A percentile compares a stretch with the other conserved stretches of the same genome.
These are phyloP conservation scores for Quercus wislizeni DNA, from an alignment of 306 rosid species.

Conservation along the genomic window DNA sequence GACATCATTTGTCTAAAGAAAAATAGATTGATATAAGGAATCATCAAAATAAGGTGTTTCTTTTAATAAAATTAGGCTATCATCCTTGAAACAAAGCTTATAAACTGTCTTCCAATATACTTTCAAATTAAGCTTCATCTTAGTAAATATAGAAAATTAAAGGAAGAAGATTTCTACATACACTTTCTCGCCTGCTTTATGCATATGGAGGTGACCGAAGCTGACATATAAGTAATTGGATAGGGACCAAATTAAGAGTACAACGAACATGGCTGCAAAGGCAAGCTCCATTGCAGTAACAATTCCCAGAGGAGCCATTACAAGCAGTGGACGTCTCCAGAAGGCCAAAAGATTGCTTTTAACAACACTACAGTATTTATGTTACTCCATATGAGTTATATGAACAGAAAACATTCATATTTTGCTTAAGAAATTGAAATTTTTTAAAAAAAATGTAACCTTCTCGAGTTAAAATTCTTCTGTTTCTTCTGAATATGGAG, in stretches of 20 bases:
- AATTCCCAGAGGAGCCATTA: conserved; percentile 56
- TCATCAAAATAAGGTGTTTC: too few relatives aligned
- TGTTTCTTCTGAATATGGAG: conserved; percentile 45
- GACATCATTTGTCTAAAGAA: too few relatives aligned
- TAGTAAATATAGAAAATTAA: background rate
- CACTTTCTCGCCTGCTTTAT: conserved; percentile 41
- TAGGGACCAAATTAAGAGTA: conserved; percentile 66
- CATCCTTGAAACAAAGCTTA: too few relatives aligned
- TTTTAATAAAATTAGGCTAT: too few relatives aligned
- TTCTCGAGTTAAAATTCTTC: conserved; percentile 16
- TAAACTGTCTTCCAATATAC: too few relatives aligned
- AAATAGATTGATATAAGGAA: too few relatives aligned
- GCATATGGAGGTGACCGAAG: conserved; percentile 48
- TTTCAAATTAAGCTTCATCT: background rate
- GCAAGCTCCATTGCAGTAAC: conserved; percentile 49
- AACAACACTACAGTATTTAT: conserved; percentile 9
- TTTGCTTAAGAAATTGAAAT: background rate
- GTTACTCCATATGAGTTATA: too few relatives aligned
- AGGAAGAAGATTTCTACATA: conserved; percentile 9
- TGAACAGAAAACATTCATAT: background rate
- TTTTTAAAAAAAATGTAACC: conserved; percentile 3
- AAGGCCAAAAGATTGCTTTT: conserved; percentile 6
- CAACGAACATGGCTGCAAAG: conserved; percentile 47
- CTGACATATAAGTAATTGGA: conserved; percentile 54
- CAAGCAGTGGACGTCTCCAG: conserved; percentile 46